phyloP scores from a whole-genome alignment of 768 basidiomycete species.

The Artomyces pyxidatus region DNA sequence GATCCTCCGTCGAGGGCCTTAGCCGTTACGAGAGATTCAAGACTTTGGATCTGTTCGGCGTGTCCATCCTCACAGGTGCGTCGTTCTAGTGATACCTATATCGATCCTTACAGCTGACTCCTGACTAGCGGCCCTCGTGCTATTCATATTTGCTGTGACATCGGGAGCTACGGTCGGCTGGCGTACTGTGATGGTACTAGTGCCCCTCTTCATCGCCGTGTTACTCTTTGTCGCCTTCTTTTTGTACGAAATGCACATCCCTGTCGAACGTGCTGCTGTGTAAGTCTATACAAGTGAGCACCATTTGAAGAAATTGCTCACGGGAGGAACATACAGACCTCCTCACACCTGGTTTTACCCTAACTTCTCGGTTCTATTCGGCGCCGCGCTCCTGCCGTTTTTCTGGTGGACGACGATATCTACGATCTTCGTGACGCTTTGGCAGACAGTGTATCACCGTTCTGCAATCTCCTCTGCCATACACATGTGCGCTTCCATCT shows the following conservation, averaged over 20 bases:
- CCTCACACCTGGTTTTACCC: conserved; percentile 30
- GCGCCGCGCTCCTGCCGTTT: conserved; percentile 28
- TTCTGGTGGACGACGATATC: conserved; percentile 33
- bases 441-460: conserved; percentile 31
- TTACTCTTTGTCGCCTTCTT: conserved; percentile 33
- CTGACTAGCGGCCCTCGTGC: conserved; percentile 21
- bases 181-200: conserved; percentile 31
- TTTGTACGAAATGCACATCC: conserved; percentile 31
- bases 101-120: neutral
- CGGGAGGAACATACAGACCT: conserved; percentile 20
- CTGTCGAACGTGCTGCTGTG: conserved; percentile 26
- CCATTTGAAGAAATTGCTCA: too few relatives aligned
- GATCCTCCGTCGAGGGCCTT: neutral
- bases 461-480: conserved; percentile 29
- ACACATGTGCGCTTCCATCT: conserved; percentile 25
- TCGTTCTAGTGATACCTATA: neutral
- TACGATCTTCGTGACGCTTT: conserved; percentile 25
- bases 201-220: conserved; percentile 35
- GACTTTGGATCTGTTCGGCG: conserved; percentile 28
- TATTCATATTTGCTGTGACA: conserved; percentile 30
- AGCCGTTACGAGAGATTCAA: conserved; percentile 15
- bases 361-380: conserved; percentile 32
- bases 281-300: conserved; percentile 2
- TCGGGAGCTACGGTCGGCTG: conserved; percentile 35
- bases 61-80: conserved; percentile 27